These are phyloP conservation scores for Tremellales sp. DNA, from an alignment of 1,284 basidiomycete genomes.

Conservation along the genomic window DNA sequence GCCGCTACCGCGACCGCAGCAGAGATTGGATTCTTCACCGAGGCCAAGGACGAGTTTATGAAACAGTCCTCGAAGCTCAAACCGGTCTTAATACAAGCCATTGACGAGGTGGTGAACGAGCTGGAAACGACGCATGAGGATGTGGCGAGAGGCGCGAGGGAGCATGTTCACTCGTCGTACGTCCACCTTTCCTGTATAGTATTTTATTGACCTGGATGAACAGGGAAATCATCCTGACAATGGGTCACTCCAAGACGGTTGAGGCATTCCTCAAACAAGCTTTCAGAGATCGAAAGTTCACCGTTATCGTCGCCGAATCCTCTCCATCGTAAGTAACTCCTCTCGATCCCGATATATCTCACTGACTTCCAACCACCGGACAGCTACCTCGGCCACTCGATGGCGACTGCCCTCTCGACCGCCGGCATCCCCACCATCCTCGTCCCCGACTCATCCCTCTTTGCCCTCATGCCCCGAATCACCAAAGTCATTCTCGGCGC, in stretches of 20 bases:
- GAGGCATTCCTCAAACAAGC: constrained; percentile 88
- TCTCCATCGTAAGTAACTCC: constrained; percentile 68
- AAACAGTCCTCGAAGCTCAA: constrained; percentile 47
- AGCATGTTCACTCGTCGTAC: constrained; percentile 95
- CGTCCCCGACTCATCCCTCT: constrained; percentile 91
- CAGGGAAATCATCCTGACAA: constrained; percentile 92
- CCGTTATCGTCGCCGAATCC: constrained; percentile 92
- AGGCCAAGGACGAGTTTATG: constrained; percentile 42
- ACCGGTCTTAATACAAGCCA: constrained; percentile 72
- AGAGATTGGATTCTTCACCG: constrained; percentile 5
- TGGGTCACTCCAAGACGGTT: constrained; percentile 93
- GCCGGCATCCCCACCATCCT: constrained; percentile 88
- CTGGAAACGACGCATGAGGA: constrained; percentile 93
- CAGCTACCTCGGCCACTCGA: constrained; percentile 78
- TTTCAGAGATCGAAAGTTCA: constrained; percentile 85
- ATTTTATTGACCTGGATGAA: not conserved
- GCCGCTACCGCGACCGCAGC: not conserved
- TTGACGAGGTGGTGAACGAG: constrained; percentile 91
- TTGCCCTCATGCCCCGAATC: constrained; percentile 92
- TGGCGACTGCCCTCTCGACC: constrained; percentile 73
- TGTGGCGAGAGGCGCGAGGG: constrained; percentile 87
- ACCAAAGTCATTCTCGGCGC: constrained; percentile 94
- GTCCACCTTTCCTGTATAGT: constrained; percentile 31
- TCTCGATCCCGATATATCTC: not conserved
- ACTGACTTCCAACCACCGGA: not conserved